Conservation (phyloP, 2,329 filamentous ascomycete genomes). For the Aspergillus clavatus region DNA sequence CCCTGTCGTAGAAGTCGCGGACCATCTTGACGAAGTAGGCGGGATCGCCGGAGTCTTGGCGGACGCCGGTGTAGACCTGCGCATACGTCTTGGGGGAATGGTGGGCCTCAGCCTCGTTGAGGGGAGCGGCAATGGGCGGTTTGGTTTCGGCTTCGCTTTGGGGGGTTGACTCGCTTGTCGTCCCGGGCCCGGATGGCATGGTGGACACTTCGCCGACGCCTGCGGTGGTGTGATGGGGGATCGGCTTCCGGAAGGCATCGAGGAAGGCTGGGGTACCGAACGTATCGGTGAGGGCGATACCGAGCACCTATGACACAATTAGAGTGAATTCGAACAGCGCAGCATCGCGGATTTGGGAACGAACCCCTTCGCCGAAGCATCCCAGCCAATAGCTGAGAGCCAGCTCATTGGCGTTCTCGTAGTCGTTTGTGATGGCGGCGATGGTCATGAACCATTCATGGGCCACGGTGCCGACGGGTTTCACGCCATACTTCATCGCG, state of each 20-base stretch:
- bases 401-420: constrained; percentile 75
- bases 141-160: constrained; percentile 37
- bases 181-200: constrained; percentile 38
- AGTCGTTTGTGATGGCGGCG: constrained; percentile 83
- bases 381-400: constrained; percentile 84
- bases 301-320: constrained; percentile 54
- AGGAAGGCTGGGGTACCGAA: constrained; percentile 91
- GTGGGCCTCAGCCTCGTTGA: constrained; percentile 30
- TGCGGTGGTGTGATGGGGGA: constrained; percentile 45
- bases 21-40: constrained; percentile 72
- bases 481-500: constrained; percentile 83
- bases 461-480: constrained; percentile 82
- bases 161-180: constrained; percentile 39
- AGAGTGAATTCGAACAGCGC: constrained; percentile 3
- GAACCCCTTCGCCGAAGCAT: constrained; percentile 74
- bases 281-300: constrained; percentile 90
- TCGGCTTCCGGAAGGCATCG: constrained; percentile 69
- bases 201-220: constrained; percentile 37
- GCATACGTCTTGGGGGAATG: constrained; percentile 63
- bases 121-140: constrained; percentile 43
- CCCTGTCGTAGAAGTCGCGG: constrained; percentile 71
- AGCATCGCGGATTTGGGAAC: constrained; percentile 10
- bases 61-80: constrained; percentile 73
- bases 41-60: constrained; percentile 88
- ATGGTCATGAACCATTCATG: constrained; percentile 99